Conservation (phyloP, 768 basidiomycete genomes). For the Auricularia cornea region DNA sequence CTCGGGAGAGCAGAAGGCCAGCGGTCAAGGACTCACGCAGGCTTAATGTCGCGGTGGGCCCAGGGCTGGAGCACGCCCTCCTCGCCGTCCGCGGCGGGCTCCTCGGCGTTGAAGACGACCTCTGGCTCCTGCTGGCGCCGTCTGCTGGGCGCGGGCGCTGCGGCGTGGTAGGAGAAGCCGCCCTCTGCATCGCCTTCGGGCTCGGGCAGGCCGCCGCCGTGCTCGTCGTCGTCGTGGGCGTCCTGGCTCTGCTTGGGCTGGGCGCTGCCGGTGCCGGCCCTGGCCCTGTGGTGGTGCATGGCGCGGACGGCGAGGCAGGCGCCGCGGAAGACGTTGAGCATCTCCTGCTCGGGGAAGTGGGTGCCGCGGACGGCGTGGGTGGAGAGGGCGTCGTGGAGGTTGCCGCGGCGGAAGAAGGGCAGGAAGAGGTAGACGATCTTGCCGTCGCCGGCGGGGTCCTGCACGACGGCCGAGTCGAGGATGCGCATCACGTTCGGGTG, state of each 20-base stretch:
- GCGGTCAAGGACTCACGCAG: too few relatives aligned
- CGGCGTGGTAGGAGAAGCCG: conserved; percentile 61
- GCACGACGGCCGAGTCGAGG: conserved; percentile 88
- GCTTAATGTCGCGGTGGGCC: conserved; percentile 95
- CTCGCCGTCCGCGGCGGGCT: conserved; percentile 26
- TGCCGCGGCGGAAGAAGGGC: conserved; percentile 67
- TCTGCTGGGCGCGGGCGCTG: conserved; percentile 5
- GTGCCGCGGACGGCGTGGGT: conserved; percentile 73
- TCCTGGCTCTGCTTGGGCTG: conserved; percentile 22
- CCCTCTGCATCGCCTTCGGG: conserved; percentile 67
- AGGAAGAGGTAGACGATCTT: conserved; percentile 96
- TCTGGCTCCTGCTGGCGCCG: conserved; percentile 33
- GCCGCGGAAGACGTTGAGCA: conserved; percentile 85
- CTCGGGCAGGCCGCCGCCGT: conserved; percentile 64
- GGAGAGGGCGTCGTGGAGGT: conserved; percentile 92
- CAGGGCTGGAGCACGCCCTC: conserved; percentile 65
- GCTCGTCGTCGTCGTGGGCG: conserved; percentile 49
- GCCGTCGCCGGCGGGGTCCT: conserved; percentile 87
- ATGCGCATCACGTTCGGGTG: conserved; percentile 97
- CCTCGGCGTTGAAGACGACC: conserved; percentile 59
- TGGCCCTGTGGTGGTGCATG: conserved; percentile 80
- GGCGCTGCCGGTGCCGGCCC: conserved; percentile 14
- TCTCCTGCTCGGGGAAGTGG: conserved; percentile 79
- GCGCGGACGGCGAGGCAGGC: conserved; percentile 91
- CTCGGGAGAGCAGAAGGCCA: too few relatives aligned